Evolutionary conservation across 1,284 basidiomycete genomes (phyloP), one percentile per base, ranked within the genome.

Genomic region (Puccinia coronata): DNA sequence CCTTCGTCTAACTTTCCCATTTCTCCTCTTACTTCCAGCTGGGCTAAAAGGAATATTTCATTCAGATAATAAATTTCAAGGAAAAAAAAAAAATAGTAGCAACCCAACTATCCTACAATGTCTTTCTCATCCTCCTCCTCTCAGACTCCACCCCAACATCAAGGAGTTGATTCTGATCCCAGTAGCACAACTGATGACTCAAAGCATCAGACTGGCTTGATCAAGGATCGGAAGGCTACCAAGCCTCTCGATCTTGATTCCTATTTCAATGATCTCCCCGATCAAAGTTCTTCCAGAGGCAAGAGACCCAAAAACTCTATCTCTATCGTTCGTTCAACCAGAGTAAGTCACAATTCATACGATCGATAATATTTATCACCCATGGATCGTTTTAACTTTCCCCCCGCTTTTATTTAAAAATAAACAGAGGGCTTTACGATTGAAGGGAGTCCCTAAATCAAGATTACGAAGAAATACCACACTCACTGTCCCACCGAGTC

Each of bases 191-290:
- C 28, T 8, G 16, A 51, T 23, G 59, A 39, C 59, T 63, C 59
- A 20, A 39, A 39, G 3, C 34, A 63, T 63, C n/a, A 57, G n/a
- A 18, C 12, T 2, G 59, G 34, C 34, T n/a, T 12, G 59, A 39
- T 12, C 34, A 63, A 39, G 59, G 8, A 63, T 6, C 59, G 12
- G 20, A 14, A 39, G 59, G 23, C 28, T 9, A 47, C 36, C 36
- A 74, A 74, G 43, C n/a, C 36, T 18, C n/a, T 74, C 51, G 72
- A 74, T 49, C 72, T 74, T 36, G 31, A 41, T 28, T 74, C 72
- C 5, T 74, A 74, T 36, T 74, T 74, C 31, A 43, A 43, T 25
- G 72, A 74, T 61, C 31, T 74, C 25, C 53, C 72, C 31, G 39
- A 61, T 43, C n/a, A 55, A n/a, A 36, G 9, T 14, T 41, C 51